Conservation (phyloP, 176 grass and related monocot species). For the Ananas comosus region DNA sequence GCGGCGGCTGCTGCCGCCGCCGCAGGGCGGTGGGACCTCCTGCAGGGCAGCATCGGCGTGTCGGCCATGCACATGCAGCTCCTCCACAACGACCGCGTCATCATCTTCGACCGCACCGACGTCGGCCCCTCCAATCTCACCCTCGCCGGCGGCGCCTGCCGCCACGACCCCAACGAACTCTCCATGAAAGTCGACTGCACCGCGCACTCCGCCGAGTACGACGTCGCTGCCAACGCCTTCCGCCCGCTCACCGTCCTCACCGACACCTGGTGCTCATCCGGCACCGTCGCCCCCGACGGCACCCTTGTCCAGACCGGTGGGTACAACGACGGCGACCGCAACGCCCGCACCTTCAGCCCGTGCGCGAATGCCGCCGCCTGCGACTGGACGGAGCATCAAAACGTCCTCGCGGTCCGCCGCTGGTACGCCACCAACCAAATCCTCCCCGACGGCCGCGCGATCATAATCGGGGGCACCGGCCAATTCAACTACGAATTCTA, state of each 20-base stretch:
- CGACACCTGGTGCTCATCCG: constrained; percentile 82
- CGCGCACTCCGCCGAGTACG: constrained; percentile 68
- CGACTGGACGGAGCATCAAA: constrained; percentile 54
- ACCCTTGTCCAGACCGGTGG: constrained; percentile 68
- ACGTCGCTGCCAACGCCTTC: constrained; percentile 27
- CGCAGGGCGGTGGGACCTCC: constrained; percentile 42
- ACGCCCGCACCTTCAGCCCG: constrained; percentile 39
- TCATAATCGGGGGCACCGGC: constrained; percentile 53
- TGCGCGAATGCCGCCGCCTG: constrained; percentile 25
- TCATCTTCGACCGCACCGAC: constrained; percentile 77
- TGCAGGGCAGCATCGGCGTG: constrained; percentile 61
- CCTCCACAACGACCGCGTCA: constrained; percentile 58
- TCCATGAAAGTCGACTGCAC: constrained; percentile 52
- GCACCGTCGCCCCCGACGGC: constrained; percentile 59
- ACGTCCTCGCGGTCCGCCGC: constrained; percentile 38
- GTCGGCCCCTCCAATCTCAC: constrained; percentile 67
- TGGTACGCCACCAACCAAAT: constrained; percentile 87
- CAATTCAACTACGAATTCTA: constrained; percentile 82
- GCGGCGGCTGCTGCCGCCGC: not conserved
- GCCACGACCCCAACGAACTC: constrained; percentile 40
- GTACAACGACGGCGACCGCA: constrained; percentile 62
- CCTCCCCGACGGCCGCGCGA: constrained; percentile 63
- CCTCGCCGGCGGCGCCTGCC: constrained; percentile 40
- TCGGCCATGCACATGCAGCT: constrained; percentile 98
- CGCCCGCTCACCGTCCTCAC: constrained; percentile 52